Percentiles rank a stretch among this genome's conserved stretches.
These are phyloP conservation scores for Adansonia rubrostipa DNA, from an alignment of 441 rosid species.

Conservation along the genomic window DNA sequence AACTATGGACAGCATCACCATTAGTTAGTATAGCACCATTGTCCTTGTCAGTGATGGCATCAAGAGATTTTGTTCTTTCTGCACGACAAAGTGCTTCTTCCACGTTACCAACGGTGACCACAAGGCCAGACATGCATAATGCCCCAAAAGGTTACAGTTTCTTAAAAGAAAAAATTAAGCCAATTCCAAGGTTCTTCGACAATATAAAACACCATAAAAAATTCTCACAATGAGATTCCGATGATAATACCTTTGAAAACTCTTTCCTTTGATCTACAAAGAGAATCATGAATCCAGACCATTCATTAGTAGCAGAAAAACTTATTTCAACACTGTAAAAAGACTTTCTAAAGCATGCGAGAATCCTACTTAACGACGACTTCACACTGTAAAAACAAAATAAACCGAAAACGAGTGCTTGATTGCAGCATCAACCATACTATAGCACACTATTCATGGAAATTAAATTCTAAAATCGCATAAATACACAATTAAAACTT, in stretches of 20 bases:
- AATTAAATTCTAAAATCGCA: neutral
- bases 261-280: conserved; percentile 32
- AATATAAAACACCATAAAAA: conserved; percentile 32
- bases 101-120: conserved; percentile 51
- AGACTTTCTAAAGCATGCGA: conserved; percentile 18
- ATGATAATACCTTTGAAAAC: conserved; percentile 17
- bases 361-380: neutral
- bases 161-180: conserved; percentile 33
- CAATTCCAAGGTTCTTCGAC: conserved; percentile 36
- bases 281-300: conserved; percentile 24
- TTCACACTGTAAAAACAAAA: conserved; percentile 8
- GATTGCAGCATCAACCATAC: neutral
- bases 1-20: conserved; percentile 55
- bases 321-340: conserved; percentile 27
- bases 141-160: conserved; percentile 45
- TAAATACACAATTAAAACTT: neutral
- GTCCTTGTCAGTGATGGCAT: conserved; percentile 51
- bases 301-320: conserved; percentile 26
- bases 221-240: conserved; percentile 31
- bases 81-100: conserved; percentile 54
- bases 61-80: conserved; percentile 84
- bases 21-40: conserved; percentile 41
- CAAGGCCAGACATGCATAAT: conserved; percentile 92
- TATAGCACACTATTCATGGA: neutral
- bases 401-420: neutral